Percentiles rank a stretch among this genome's conserved stretches.
phyloP scores from a whole-genome alignment of 768 basidiomycete species.

The Amanita fuliginea region DNA sequence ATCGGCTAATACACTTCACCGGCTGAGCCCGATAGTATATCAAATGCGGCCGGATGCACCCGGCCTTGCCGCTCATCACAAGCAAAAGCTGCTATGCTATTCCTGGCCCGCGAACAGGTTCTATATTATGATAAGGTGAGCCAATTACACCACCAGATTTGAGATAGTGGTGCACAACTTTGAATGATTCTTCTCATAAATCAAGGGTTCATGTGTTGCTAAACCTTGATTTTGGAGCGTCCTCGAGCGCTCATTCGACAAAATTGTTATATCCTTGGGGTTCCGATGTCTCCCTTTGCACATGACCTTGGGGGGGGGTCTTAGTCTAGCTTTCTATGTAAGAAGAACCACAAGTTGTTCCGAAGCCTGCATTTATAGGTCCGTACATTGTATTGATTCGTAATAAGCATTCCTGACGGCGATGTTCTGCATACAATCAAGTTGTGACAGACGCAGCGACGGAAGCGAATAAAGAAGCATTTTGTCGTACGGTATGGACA shows the following conservation, averaged over 20 bases:
- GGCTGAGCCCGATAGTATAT: background rate
- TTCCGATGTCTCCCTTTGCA: background rate
- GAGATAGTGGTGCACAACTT: background rate
- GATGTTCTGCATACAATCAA: background rate
- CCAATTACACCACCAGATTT: background rate
- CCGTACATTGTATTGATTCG: background rate
- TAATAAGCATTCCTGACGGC: conserved; percentile 3
- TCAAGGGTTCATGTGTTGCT: background rate
- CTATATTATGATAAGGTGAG: background rate
- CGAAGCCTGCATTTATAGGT: background rate
- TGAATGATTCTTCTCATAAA: background rate
- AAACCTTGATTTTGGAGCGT: background rate
- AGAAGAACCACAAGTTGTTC: too few species aligned
- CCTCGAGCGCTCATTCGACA: background rate
- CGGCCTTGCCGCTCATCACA: background rate
- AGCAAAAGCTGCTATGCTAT: too few species aligned
- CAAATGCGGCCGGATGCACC: background rate
- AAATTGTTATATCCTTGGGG: conserved; percentile 1
- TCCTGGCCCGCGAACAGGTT: background rate
- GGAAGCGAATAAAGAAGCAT: background rate
- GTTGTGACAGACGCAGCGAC: background rate
- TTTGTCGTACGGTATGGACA: background rate
- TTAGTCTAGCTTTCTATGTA: background rate
- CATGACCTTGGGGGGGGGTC: background rate
- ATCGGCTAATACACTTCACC: background rate